Conservation (phyloP, 2,329 filamentous ascomycete species). For the Ceratocystis cacaofunesta region DNA sequence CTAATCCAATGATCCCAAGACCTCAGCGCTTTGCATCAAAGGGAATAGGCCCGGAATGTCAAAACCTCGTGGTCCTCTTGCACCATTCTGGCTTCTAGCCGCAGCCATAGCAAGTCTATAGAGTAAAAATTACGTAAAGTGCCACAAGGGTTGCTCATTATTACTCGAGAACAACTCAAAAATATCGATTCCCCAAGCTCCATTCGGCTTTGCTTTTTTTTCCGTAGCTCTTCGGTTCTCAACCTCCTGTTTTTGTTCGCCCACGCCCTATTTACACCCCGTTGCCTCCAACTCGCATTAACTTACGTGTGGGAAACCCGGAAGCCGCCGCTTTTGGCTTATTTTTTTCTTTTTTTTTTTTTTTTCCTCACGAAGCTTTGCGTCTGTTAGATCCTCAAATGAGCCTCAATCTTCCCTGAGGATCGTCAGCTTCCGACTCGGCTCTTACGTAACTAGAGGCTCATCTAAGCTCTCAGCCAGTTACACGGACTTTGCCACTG, state of each 20-base stretch:
- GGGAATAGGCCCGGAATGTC: neutral
- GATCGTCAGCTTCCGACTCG: neutral
- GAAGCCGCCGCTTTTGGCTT: neutral
- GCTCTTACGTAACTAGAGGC: slow-evolving; percentile 8
- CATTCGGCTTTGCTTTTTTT: neutral
- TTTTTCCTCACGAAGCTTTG: neutral
- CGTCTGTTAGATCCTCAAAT: neutral
- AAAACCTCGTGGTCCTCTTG: slow-evolving; percentile 1
- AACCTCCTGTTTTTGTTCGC: neutral
- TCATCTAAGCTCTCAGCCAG: neutral
- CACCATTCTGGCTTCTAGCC: neutral
- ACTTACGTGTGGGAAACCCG: neutral
- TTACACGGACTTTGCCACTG: neutral
- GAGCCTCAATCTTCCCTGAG: slow-evolving; percentile 1
- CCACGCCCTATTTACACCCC: slow-evolving; percentile 1
- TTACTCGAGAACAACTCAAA: neutral
- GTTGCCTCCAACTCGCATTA: neutral
- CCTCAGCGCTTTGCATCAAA: no score
- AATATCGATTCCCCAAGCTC: neutral
- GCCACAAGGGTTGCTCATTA: slow-evolving; percentile 1
- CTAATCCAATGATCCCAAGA: neutral
- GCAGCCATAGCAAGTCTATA: slow-evolving; percentile 2
- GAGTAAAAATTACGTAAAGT: slow-evolving; percentile 15
- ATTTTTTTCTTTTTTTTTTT: no score
- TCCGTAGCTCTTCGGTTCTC: neutral